These are phyloP conservation scores for Boletus subparvulus DNA, from an alignment of 768 basidiomycete species.

Conservation along the genomic window DNA sequence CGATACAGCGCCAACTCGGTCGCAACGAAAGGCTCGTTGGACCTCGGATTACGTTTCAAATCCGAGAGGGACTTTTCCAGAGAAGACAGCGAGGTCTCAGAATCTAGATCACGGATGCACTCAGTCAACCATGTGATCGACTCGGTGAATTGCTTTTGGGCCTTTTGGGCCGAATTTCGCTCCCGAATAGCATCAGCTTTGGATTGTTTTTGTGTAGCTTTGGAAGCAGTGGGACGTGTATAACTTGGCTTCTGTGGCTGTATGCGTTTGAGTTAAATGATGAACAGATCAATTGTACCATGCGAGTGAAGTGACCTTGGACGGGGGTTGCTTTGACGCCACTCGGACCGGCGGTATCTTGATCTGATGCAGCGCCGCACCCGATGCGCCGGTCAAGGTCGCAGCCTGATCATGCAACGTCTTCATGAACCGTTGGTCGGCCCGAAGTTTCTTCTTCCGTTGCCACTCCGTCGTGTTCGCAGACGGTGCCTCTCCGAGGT, in stretches of 20 bases:
- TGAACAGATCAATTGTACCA: background rate
- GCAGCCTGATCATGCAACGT: constrained; percentile 56
- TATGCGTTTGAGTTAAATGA: background rate
- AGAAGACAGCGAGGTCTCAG: constrained; percentile 16
- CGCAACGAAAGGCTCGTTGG: constrained; percentile 42
- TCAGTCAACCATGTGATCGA: constrained; percentile 53
- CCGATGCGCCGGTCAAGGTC: constrained; percentile 63
- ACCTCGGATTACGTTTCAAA: constrained; percentile 47
- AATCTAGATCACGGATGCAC: constrained; percentile 40
- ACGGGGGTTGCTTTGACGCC: background rate
- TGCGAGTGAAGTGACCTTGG: constrained; percentile 12
- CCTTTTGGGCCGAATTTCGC: constrained; percentile 46
- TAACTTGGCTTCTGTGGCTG: constrained; percentile 18
- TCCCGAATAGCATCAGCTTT: constrained; percentile 43
- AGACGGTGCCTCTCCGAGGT: constrained; percentile 44
- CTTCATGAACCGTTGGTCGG: constrained; percentile 59
- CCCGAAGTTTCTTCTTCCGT: constrained; percentile 37
- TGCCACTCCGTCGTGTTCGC: constrained; percentile 36
- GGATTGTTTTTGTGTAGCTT: constrained; percentile 28
- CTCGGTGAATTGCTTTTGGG: constrained; percentile 38
- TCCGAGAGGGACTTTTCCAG: constrained; percentile 35
- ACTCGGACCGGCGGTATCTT: constrained; percentile 47
- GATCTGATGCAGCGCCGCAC: constrained; percentile 50
- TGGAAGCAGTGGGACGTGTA: constrained; percentile 22
- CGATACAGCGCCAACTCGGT: constrained; percentile 53